A percentile compares a stretch with the other conserved stretches of the same genome.
phyloP scores from a whole-genome alignment of 768 basidiomycete genomes.

The Rubroboletus pulcherrimus region DNA sequence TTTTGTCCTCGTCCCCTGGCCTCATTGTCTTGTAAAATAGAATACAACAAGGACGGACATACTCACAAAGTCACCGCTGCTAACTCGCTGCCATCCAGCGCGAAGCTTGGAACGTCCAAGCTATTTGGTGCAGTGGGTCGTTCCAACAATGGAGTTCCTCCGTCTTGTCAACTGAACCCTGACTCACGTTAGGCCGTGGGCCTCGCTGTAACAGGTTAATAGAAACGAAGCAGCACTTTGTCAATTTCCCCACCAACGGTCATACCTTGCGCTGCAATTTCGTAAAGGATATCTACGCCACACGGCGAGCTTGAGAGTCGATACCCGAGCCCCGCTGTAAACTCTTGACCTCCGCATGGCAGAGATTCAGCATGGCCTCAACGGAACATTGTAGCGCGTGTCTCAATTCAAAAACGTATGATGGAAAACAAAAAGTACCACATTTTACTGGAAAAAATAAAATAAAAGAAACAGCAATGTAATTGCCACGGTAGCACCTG shows the following conservation, averaged over 20 bases:
- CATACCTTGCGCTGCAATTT: not conserved
- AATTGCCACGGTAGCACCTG: not conserved
- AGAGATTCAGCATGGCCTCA: not conserved
- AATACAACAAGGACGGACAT: not conserved
- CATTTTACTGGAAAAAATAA: not conserved
- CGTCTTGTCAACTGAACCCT: not conserved
- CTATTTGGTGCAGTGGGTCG: not conserved
- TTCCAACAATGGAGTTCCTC: not conserved
- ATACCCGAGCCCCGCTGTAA: not conserved
- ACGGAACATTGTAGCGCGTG: no score
- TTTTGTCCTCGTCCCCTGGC: not conserved
- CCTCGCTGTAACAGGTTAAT: not conserved
- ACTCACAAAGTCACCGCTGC: not conserved
- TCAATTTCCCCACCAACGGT: slow-evolving; percentile 6
- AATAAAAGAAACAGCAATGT: not conserved
- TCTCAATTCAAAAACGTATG: not conserved
- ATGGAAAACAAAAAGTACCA: not conserved
- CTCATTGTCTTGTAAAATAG: not conserved
- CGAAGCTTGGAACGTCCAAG: not conserved
- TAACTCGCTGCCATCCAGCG: not conserved
- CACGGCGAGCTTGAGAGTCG: slow-evolving; percentile 12
- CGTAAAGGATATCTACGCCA: slow-evolving; percentile 17
- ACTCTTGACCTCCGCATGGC: no score
- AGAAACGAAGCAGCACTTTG: slow-evolving; percentile 13
- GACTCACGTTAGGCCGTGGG: slow-evolving; percentile 19